Evolutionary conservation across 78 protist genomes (phyloP).

Genomic region (Isochrysis galbana): DNA sequence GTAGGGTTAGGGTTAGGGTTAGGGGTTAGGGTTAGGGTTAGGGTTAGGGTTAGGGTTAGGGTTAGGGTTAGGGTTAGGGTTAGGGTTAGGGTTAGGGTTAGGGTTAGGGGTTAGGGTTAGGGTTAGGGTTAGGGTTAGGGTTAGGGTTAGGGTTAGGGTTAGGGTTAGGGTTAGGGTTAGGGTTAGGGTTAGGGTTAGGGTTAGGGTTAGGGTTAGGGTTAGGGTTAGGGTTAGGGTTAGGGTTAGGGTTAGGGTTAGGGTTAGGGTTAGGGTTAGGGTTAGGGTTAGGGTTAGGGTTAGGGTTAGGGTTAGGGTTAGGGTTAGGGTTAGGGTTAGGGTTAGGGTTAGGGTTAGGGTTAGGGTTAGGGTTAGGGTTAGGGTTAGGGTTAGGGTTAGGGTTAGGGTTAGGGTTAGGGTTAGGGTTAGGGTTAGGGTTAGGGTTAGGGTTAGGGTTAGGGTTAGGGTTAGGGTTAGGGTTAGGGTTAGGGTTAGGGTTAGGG

Average conservation of each 20-base stretch:
- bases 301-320: constrained; percentile 27
- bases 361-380: not conserved
- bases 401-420: not conserved
- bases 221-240: constrained; percentile 49
- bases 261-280: constrained; percentile 49
- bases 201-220: constrained; percentile 35
- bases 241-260: constrained; percentile 50
- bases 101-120: too few species aligned
- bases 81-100: constrained; percentile 33
- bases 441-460: not conserved
- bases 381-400: not conserved
- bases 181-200: constrained; percentile 31
- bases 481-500: too few species aligned
- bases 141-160: constrained; percentile 25
- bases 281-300: constrained; percentile 39
- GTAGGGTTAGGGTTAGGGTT: too few species aligned
- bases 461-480: constrained; percentile 49
- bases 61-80: constrained; percentile 49
- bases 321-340: constrained; percentile 26
- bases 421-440: not conserved
- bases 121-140: constrained; percentile 29
- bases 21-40: not conserved
- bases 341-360: constrained; percentile 40
- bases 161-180: constrained; percentile 21
- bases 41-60: constrained; percentile 45